Evolutionary conservation across 495 filamentous ascomycete genomes (phyloP).

Genomic region (Immersiella caudata): DNA sequence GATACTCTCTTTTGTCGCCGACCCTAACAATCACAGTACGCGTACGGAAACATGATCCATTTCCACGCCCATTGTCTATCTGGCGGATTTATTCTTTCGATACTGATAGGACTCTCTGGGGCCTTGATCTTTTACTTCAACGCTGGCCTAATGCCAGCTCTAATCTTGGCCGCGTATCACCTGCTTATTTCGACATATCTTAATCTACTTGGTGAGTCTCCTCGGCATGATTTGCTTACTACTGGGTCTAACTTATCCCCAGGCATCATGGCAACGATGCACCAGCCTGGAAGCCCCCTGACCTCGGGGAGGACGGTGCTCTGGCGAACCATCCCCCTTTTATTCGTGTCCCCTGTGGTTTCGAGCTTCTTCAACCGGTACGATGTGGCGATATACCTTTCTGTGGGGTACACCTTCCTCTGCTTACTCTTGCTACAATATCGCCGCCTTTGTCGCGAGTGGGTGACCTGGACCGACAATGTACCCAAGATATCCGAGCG

Average conservation of each 20-base stretch:
- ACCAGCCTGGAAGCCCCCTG: constrained; percentile 33
- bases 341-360: constrained; percentile 52
- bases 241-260: neutral
- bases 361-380: constrained; percentile 49
- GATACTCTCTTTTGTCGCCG: too few species aligned
- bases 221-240: neutral
- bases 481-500: constrained; percentile 51
- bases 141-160: constrained; percentile 34
- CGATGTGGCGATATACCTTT: constrained; percentile 53
- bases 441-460: constrained; percentile 51
- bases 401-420: constrained; percentile 51
- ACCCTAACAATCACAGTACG: constrained; percentile 25
- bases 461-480: constrained; percentile 55
- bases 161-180: constrained; percentile 56
- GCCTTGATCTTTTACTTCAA: constrained; percentile 25
- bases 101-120: constrained; percentile 25
- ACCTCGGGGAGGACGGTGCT: constrained; percentile 42
- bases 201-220: constrained; percentile 42
- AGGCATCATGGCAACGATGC: constrained; percentile 39
- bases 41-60: constrained; percentile 37
- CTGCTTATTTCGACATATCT: constrained; percentile 55
- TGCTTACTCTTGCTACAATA: constrained; percentile 49
- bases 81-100: constrained; percentile 31
- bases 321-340: constrained; percentile 48
- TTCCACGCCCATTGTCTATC: constrained; percentile 37